phyloP scores from a whole-genome alignment of 2,329 filamentous ascomycete species.

The Scortechinia acanthostroma region DNA sequence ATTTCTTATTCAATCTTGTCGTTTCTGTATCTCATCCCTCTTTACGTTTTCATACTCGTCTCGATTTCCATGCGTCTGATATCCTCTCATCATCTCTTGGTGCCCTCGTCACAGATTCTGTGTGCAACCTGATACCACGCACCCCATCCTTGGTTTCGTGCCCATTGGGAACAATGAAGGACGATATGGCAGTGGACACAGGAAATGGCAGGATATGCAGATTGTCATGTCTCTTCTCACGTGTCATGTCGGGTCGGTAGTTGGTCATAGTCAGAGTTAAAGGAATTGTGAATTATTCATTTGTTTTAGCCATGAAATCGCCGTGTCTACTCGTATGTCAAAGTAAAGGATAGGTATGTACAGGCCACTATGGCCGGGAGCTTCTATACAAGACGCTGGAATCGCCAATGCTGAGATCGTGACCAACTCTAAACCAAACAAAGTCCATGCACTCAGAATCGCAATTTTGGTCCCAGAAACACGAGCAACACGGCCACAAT shows the following conservation, averaged over 20 bases:
- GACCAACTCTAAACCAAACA: too few species aligned
- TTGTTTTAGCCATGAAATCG: neutral
- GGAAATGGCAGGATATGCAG: conserved; percentile 1
- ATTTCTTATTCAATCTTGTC: too few species aligned
- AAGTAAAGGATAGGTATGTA: too few species aligned
- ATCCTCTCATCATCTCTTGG: conserved; percentile 11
- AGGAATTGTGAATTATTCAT: neutral
- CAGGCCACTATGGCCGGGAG: too few species aligned
- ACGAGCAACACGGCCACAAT: conserved; percentile 54
- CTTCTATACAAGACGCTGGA: too few species aligned
- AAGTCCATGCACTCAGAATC: conserved; percentile 38
- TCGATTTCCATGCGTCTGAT: conserved; percentile 14
- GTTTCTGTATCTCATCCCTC: too few species aligned
- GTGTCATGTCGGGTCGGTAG: neutral
- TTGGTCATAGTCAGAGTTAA: neutral
- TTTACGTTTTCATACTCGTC: conserved; percentile 13
- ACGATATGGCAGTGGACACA: neutral
- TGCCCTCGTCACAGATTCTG: conserved; percentile 4
- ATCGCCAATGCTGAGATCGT: too few species aligned
- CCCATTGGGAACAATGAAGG: conserved; percentile 1
- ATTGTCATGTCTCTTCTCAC: conserved; percentile 2
- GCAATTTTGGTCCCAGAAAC: conserved; percentile 62
- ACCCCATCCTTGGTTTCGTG: conserved; percentile 6
- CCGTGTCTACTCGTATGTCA: too few species aligned
- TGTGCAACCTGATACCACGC: conserved; percentile 7